Percentiles rank a stretch among this genome's conserved stretches.
Evolutionary conservation across 2,329 filamentous ascomycete genomes (phyloP).

Genomic region (Pseudogymnoascus sp.): DNA sequence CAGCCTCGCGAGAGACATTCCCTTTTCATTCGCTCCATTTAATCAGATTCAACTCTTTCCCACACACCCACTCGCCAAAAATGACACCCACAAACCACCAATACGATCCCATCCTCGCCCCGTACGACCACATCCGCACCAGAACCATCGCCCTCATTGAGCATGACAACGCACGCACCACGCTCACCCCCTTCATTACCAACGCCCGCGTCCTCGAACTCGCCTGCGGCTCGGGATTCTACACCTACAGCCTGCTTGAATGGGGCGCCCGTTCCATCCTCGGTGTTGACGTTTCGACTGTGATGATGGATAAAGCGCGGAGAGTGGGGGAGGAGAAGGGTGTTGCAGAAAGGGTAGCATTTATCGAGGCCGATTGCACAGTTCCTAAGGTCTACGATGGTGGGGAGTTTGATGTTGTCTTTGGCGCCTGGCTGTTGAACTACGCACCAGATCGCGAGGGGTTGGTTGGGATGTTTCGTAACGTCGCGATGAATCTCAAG

Average conservation of each 20-base stretch:
- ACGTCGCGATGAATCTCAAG: slow-evolving; percentile 30
- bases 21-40: not conserved
- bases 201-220: slow-evolving; percentile 30
- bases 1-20: not conserved
- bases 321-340: slow-evolving; percentile 8
- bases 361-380: slow-evolving; percentile 25
- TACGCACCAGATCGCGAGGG: slow-evolving; percentile 27
- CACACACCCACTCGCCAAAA: not conserved
- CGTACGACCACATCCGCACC: slow-evolving; percentile 19
- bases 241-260: slow-evolving; percentile 27
- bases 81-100: slow-evolving; percentile 16
- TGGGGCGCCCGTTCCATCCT: slow-evolving; percentile 31
- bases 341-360: slow-evolving; percentile 9
- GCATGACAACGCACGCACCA: slow-evolving; percentile 18
- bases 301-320: slow-evolving; percentile 29
- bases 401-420: slow-evolving; percentile 31
- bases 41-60: not conserved
- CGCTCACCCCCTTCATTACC: slow-evolving; percentile 18
- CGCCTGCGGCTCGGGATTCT: slow-evolving; percentile 33
- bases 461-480: slow-evolving; percentile 31
- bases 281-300: slow-evolving; percentile 31
- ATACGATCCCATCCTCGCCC: slow-evolving; percentile 20
- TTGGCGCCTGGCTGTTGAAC: slow-evolving; percentile 33
- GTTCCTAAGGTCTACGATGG: slow-evolving; percentile 21
- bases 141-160: slow-evolving; percentile 20